A percentile compares a stretch with the other conserved stretches of the same genome.
Conservation (phyloP, 140 eudicot species). For the Anethum foeniculum region DNA sequence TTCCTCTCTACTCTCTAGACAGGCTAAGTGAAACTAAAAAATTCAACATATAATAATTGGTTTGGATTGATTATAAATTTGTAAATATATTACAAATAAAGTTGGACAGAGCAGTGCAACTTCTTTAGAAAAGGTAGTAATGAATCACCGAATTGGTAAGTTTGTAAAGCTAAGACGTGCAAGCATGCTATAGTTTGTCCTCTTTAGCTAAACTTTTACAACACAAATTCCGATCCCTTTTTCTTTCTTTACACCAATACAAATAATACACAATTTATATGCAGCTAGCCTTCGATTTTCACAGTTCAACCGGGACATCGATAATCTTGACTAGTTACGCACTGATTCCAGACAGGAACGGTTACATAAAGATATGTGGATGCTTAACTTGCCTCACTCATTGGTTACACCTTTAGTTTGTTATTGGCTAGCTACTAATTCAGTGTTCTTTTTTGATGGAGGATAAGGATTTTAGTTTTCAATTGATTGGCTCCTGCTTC, state of each 20-base stretch:
- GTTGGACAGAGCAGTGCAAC: background rate
- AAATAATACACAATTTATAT: background rate
- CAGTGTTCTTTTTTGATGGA: background rate
- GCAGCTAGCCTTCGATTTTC: background rate
- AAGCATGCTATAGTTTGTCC: background rate
- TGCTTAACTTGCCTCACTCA: background rate
- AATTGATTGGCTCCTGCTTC: conserved; percentile 2
- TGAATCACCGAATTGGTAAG: background rate
- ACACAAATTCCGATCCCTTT: background rate
- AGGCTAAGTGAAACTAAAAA: background rate
- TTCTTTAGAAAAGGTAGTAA: background rate
- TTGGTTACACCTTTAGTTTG: background rate
- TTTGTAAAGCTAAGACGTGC: background rate
- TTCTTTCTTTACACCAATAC: background rate
- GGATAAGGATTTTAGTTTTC: background rate
- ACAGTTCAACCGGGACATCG: background rate
- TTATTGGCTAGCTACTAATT: background rate
- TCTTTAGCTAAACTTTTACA: background rate
- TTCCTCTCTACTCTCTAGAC: too few species aligned
- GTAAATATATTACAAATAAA: background rate
- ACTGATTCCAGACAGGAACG: background rate
- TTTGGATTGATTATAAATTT: too few species aligned
- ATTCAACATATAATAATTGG: background rate
- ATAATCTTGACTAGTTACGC: background rate
- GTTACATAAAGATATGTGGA: background rate